A percentile compares a stretch with the other conserved stretches of the same genome.
These are phyloP conservation scores for Leccinum fuscescens DNA, from an alignment of 1,284 basidiomycete genomes.

Conservation along the genomic window DNA sequence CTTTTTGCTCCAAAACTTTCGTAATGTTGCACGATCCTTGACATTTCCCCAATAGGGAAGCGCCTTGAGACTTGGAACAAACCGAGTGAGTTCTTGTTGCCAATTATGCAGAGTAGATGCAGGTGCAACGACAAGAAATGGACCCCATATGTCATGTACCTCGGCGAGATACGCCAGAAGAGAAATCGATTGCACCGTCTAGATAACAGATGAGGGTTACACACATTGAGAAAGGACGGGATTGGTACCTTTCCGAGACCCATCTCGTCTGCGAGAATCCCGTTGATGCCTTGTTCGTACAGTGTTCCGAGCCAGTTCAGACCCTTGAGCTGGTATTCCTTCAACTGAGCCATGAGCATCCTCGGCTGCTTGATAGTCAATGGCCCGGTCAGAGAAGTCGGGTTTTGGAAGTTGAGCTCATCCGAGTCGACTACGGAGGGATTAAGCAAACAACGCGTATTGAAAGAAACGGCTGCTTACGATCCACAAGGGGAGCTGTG, in stretches of 20 bases:
- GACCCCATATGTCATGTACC: constrained; percentile 98
- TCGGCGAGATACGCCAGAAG: constrained; percentile 96
- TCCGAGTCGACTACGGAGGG: constrained; percentile 78
- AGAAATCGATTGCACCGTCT: constrained; percentile 99
- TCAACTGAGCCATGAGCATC: constrained; percentile 96
- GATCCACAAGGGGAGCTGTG: constrained; percentile 56
- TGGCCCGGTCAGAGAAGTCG: constrained; percentile 87
- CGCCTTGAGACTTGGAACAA: constrained; percentile 92
- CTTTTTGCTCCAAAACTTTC: constrained; percentile 99
- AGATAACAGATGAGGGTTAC: constrained; percentile 5
- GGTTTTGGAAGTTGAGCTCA: constrained; percentile 99
- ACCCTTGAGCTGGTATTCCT: constrained; percentile 98
- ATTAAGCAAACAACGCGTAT: constrained; percentile 3
- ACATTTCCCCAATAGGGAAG: constrained; percentile 98
- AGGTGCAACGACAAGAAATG: constrained; percentile 98
- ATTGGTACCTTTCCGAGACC: constrained; percentile 82
- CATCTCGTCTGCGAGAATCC: constrained; percentile 99
- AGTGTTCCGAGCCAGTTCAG: constrained; percentile 97
- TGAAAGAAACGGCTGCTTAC: constrained; percentile 43
- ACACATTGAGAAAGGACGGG: background rate
- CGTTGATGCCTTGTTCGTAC: constrained; percentile 99
- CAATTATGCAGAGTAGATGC: constrained; percentile 98
- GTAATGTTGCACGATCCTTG: constrained; percentile 91
- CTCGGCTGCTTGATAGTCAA: constrained; percentile 89
- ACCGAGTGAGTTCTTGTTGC: constrained; percentile 97